These are phyloP conservation scores for Erysimum pusillum DNA, from an alignment of 441 rosid species.

Conservation along the genomic window DNA sequence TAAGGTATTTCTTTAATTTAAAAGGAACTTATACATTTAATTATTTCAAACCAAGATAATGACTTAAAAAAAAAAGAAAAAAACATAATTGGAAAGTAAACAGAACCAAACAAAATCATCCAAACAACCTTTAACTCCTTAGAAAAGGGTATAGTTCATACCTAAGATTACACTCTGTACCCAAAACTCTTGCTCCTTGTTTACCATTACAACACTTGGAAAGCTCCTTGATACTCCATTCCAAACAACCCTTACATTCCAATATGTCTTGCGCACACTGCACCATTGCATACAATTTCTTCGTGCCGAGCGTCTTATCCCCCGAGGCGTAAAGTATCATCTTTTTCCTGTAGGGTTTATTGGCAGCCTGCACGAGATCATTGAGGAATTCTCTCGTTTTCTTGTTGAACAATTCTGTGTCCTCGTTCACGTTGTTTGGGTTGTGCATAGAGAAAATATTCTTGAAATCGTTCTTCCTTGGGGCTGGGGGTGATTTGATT, in stretches of 20 bases:
- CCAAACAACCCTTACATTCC: not conserved
- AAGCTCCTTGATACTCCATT: conserved; percentile 2
- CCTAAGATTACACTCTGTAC: conserved; percentile 14
- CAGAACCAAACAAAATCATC: not conserved
- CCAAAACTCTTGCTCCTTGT: conserved; percentile 35
- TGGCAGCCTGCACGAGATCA: not conserved
- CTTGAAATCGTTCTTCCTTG: not conserved
- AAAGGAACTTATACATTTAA: not conserved
- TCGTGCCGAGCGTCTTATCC: not conserved
- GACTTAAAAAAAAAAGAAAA: not conserved
- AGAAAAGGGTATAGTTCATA: conserved; percentile 36
- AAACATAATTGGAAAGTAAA: not conserved
- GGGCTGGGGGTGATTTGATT: not conserved
- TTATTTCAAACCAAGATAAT: not conserved
- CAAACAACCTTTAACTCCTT: not conserved
- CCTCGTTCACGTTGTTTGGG: not conserved
- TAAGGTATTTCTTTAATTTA: not conserved
- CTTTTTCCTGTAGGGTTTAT: not conserved
- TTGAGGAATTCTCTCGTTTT: not conserved
- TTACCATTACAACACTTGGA: conserved; percentile 16
- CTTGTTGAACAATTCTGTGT: not conserved
- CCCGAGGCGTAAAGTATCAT: not conserved
- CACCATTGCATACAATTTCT: conserved; percentile 26
- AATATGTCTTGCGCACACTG: conserved; percentile 11
- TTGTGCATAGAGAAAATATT: not conserved